Base-by-base conservation (phyloP, 179 eudicot species). In the Heliamphora pulchella region DNA sequence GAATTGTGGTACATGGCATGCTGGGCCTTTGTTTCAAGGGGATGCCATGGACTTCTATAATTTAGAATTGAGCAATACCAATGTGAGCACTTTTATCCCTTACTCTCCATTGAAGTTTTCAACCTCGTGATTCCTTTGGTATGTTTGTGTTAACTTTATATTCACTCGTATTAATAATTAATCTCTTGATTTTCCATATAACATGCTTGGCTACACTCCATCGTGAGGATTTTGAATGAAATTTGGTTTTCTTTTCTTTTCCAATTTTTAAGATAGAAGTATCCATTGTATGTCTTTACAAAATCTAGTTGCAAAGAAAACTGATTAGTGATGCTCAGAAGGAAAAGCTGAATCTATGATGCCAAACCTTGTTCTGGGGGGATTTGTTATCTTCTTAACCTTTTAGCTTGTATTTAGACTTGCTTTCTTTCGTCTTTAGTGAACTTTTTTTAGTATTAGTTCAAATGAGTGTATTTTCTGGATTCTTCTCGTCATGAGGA, bases 1-100 rank as follows among this genome's bases (percentile, higher is more conserved):
- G 79, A 86, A 91, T 82, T 82, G 79, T 13, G 97, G 98, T 80
- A 93, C 98, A 50, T 95, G 98, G 98, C 98, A 95, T 84, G 97
- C 97, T 70, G 97, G 98, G 44, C 98, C 98, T 62, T 79, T 95
- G 83, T 93, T 91, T 82, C 69, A 82, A 50, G 84, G 75, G 0
- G 86, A 85, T 46, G 64, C 81, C 4, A 93, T 95, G 96, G 94
- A 95, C 75, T 95, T 95, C 84, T 93, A 95, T 89, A 95, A 95
- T 85, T 84, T 95, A 61, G 97, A 95, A 74, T 87, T 95, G 79
- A 91, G 92, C 87, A 77, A 95, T 79, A 95, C 97, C 53, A 91
- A 95, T 88, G 98, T 95, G 77, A 93, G 94, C 72, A 64, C 61
- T 74, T 75, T 50, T 39, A 51, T 69, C 39, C 74, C 76, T 81